Evolutionary conservation across 2,329 filamentous ascomycete genomes (phyloP).

Genomic region (Aspergillus tubingensis): DNA sequence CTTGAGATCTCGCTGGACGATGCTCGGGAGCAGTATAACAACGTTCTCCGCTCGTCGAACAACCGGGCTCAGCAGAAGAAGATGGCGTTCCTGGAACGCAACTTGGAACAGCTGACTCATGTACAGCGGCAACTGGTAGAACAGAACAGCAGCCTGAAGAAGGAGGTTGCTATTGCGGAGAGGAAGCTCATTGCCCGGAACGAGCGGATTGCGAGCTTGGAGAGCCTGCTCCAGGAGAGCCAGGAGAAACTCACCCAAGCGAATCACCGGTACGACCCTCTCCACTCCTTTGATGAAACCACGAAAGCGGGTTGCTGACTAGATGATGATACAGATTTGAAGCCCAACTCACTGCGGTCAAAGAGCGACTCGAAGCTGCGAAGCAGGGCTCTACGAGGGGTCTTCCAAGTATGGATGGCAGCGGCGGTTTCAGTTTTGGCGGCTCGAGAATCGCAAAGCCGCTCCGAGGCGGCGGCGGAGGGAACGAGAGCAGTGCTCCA

Average conservation of each 20-base stretch:
- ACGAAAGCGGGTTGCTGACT: not conserved
- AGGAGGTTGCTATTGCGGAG: constrained; percentile 98
- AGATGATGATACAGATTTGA: constrained; percentile 71
- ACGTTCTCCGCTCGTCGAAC: constrained; percentile 92
- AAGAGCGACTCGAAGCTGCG: constrained; percentile 93
- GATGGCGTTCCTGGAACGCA: constrained; percentile 98
- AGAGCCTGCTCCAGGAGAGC: constrained; percentile 89
- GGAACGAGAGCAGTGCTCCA: constrained; percentile 37
- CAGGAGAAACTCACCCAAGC: constrained; percentile 97
- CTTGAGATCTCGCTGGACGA: constrained; percentile 97
- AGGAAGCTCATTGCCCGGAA: constrained; percentile 95
- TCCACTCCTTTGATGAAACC: constrained; percentile 9
- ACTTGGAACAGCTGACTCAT: constrained; percentile 94
- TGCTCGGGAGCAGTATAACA: constrained; percentile 98
- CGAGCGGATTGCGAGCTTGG: constrained; percentile 92
- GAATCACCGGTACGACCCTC: constrained; percentile 81
- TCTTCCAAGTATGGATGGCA: constrained; percentile 65
- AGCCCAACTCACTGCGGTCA: constrained; percentile 92
- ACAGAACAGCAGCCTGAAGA: constrained; percentile 96
- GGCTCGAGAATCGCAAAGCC: constrained; percentile 65
- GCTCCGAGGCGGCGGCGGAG: constrained; percentile 54
- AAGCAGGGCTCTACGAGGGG: constrained; percentile 89
- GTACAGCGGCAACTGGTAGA: constrained; percentile 97
- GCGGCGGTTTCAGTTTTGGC: constrained; percentile 71
- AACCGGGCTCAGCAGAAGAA: constrained; percentile 99